These are phyloP conservation scores for Chenopodium formosanum DNA, from an alignment of 148 eudicot species.

Conservation along the genomic window DNA sequence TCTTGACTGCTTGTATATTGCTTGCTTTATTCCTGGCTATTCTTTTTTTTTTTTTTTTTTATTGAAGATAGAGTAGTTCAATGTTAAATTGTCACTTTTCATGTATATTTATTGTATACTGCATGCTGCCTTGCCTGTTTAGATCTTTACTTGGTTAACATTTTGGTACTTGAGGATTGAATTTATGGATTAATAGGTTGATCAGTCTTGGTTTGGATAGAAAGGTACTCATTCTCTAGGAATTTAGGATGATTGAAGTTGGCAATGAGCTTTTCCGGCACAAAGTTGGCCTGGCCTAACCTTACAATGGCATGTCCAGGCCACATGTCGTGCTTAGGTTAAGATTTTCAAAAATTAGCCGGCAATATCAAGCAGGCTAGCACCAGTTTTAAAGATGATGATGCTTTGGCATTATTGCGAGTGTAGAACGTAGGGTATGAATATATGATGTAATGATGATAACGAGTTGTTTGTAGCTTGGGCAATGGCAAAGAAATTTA, in stretches of 20 bases:
- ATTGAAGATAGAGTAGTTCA: not conserved
- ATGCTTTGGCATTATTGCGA: not conserved
- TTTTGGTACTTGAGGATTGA: not conserved
- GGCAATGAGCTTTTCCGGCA: not conserved
- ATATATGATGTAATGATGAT: not conserved
- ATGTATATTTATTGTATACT: not conserved
- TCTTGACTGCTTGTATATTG: not conserved
- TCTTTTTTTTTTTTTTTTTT: too few relatives aligned
- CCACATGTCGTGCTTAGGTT: not conserved
- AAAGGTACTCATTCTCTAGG: not conserved
- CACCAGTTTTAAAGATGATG: not conserved
- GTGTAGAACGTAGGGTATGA: not conserved
- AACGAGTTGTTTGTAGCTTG: not conserved
- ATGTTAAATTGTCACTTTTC: not conserved
- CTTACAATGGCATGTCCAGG: not conserved
- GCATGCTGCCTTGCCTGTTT: slow-evolving; percentile 1
- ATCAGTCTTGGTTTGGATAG: not conserved
- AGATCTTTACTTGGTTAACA: not conserved
- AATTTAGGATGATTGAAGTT: not conserved
- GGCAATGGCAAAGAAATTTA: not conserved
- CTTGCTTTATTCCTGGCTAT: not conserved
- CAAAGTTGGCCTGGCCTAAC: not conserved
- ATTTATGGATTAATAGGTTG: not conserved
- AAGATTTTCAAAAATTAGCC: not conserved
- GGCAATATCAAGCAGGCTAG: not conserved